Evolutionary conservation across 371 early-diverging fungal species (phyloP).

Genomic region (Mucor piriformis): DNA sequence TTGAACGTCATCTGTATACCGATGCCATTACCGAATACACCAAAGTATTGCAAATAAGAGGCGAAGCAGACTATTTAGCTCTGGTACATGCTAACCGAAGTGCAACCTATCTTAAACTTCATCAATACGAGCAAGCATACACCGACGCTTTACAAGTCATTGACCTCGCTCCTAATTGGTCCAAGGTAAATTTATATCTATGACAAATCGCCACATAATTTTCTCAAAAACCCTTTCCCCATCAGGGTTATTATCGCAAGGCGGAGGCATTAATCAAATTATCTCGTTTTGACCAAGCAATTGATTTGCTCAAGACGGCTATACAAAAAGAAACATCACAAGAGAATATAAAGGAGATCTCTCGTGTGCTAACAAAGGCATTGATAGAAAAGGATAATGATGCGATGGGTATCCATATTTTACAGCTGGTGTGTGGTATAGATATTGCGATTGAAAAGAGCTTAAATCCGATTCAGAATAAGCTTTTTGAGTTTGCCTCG

Average conservation of each 20-base stretch:
- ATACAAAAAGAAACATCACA: constrained; percentile 54
- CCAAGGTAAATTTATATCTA: constrained; percentile 59
- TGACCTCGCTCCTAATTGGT: constrained; percentile 68
- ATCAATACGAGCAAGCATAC: constrained; percentile 57
- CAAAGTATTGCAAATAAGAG: constrained; percentile 50
- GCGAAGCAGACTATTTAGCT: constrained; percentile 41
- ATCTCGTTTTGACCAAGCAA: constrained; percentile 59
- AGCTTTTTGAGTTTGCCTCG: constrained; percentile 75
- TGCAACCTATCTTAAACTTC: constrained; percentile 54
- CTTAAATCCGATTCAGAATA: constrained; percentile 71
- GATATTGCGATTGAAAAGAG: constrained; percentile 62
- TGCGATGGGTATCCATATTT: constrained; percentile 58
- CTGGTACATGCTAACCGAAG: constrained; percentile 74
- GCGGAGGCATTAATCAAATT: constrained; percentile 71
- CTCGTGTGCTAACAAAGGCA: constrained; percentile 54
- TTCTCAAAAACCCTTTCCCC: not conserved
- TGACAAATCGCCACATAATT: not conserved
- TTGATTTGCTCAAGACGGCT: constrained; percentile 59
- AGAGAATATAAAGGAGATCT: constrained; percentile 52
- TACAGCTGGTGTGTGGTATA: constrained; percentile 70
- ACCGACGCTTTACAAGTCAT: constrained; percentile 68
- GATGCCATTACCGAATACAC: constrained; percentile 68
- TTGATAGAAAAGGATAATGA: constrained; percentile 63
- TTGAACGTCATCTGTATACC: constrained; percentile 53
- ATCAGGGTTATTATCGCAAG: constrained; percentile 71